Evolutionary conservation across 805 yeast genomes (phyloP).

Genomic region (Candida rishiriensis): DNA sequence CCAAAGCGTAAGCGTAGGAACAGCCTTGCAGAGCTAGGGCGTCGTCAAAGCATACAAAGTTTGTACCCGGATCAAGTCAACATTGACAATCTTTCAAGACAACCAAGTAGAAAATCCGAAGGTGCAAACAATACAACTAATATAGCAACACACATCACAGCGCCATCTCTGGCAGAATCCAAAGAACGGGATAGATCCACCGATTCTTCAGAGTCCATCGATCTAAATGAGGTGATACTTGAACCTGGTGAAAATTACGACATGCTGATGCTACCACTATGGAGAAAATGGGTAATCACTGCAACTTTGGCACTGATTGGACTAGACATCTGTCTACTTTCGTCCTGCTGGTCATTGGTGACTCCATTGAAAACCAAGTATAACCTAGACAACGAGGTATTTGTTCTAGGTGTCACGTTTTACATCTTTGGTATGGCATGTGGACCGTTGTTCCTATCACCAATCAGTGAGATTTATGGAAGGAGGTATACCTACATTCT

Average conservation of each 20-base stretch:
- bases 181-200: background rate
- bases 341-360: constrained; percentile 65
- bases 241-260: constrained; percentile 16
- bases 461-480: constrained; percentile 55
- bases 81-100: constrained; percentile 9
- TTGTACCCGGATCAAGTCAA: constrained; percentile 18
- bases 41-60: constrained; percentile 13
- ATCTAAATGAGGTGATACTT: constrained; percentile 14
- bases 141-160: no score
- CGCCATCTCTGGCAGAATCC: background rate
- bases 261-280: constrained; percentile 31
- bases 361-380: constrained; percentile 47
- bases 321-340: constrained; percentile 60
- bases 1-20: constrained; percentile 1
- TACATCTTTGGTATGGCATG: constrained; percentile 61
- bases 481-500: constrained; percentile 47
- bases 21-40: constrained; percentile 2
- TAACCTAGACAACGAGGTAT: constrained; percentile 53
- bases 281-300: constrained; percentile 56
- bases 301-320: constrained; percentile 50
- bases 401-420: constrained; percentile 51
- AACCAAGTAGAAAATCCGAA: constrained; percentile 1
- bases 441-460: constrained; percentile 60
- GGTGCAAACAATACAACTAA: background rate
- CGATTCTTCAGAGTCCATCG: background rate